Evolutionary conservation across 768 basidiomycete genomes (phyloP), one percentile per base, ranked within the genome.

Genomic region (Tephrocybe sp.): DNA sequence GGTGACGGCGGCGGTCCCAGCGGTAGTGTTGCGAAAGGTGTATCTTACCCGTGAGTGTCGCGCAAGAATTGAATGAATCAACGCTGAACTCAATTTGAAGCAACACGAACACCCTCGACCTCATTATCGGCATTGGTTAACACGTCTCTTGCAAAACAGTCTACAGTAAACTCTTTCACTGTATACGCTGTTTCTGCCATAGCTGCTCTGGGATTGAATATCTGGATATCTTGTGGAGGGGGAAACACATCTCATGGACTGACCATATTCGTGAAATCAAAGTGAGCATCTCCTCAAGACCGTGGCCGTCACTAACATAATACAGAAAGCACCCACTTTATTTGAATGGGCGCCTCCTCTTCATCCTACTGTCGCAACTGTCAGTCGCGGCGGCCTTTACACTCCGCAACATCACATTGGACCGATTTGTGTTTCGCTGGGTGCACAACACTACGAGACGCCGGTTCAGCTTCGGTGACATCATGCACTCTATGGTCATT

Each of bases 271-370:
- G 80, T 86, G 14, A 84, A 82, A 54, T 89, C 86, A 26, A 84
- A 72, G 88, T 86, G 51, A 32, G 75, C 65, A 11, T 39, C 32
- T 38, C 51, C 23, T 23, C n/a, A 38, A 17, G 26, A 20, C 9
- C 36, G 10, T 44, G n/a, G 21, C 39, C 36, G 26, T 51, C 18
- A 33, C 48, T 32, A 52, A 6, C 8, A 28, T 38, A 33, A 2
- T 32, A 20, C 42, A 89, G 87, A 60, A 89, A 86, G 66, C 86
- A 90, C 53, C 87, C 86, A 0, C 80, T 81, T 56, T 84, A 88
- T 59, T 72, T 90, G 18, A 89, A 89, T 47, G 86, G 86, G 1
- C 79, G 80, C 15, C 68, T 88, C 4, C 55, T 90, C 7, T 87
- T 86, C 61, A 63, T 88, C 15, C 46, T 81, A 21, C 56, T 79